These are phyloP conservation scores for Talaromyces nanjingensis DNA, from an alignment of 495 filamentous ascomycete species.

Conservation along the genomic window DNA sequence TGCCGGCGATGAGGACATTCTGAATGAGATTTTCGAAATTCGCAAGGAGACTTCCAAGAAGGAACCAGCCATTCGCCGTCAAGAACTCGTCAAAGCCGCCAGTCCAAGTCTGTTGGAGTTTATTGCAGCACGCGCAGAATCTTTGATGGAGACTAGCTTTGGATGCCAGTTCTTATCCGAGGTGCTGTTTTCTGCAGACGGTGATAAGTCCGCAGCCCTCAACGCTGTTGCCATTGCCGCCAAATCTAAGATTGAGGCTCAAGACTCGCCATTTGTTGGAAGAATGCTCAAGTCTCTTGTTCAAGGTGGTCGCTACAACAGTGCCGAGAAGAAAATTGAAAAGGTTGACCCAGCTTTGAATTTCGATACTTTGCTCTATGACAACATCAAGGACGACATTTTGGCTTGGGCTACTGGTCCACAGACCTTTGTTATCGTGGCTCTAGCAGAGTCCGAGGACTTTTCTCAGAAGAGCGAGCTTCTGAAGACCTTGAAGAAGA, in stretches of 20 bases:
- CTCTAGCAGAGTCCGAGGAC: constrained; percentile 68
- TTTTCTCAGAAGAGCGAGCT: constrained; percentile 63
- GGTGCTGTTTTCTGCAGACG: constrained; percentile 67
- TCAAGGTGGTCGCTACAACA: constrained; percentile 77
- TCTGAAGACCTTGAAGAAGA: constrained; percentile 54
- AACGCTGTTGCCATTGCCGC: constrained; percentile 64
- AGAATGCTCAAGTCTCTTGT: constrained; percentile 86
- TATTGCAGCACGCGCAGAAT: constrained; percentile 58
- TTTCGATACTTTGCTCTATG: constrained; percentile 73
- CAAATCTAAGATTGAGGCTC: constrained; percentile 50
- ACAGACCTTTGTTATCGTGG: constrained; percentile 75
- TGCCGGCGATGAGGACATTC: constrained; percentile 51
- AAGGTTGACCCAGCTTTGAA: constrained; percentile 67
- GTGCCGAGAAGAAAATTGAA: constrained; percentile 56
- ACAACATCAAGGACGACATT: constrained; percentile 64
- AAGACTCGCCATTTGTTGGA: constrained; percentile 58
- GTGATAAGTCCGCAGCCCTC: constrained; percentile 64
- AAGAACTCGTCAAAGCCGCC: constrained; percentile 60
- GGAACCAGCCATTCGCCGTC: constrained; percentile 63
- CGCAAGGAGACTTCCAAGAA: constrained; percentile 85
- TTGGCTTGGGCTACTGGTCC: constrained; percentile 81
- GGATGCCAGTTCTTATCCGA: constrained; percentile 83
- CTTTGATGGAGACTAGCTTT: constrained; percentile 65
- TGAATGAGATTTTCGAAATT: constrained; percentile 68
- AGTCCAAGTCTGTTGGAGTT: constrained; percentile 57